These are phyloP conservation scores for Colletotrichum sidae DNA, from an alignment of 2,329 filamentous ascomycete species.

Conservation along the genomic window DNA sequence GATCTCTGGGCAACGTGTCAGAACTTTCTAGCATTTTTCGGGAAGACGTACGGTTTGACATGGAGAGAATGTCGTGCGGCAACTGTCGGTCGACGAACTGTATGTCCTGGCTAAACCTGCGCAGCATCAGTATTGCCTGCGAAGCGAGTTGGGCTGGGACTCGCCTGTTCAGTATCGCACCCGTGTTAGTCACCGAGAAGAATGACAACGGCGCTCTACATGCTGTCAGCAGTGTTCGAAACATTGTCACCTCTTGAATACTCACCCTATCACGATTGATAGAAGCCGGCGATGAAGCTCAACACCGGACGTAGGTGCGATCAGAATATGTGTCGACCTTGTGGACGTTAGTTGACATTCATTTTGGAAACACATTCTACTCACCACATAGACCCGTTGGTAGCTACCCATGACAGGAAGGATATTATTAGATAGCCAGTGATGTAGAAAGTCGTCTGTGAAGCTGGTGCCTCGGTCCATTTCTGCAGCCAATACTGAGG, in stretches of 20 bases:
- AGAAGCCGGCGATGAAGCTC: slow-evolving; percentile 26
- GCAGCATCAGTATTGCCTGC: neutral
- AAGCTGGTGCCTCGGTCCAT: slow-evolving; percentile 29
- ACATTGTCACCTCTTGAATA: neutral
- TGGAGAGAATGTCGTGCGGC: slow-evolving; percentile 14
- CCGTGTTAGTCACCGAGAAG: slow-evolving; percentile 40
- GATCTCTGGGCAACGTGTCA: neutral
- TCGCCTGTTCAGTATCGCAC: slow-evolving; percentile 37
- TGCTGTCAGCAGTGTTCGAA: neutral
- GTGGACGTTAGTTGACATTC: too few relatives aligned
- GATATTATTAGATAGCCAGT: slow-evolving; percentile 11
- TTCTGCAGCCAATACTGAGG: slow-evolving; percentile 31
- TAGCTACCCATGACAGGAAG: slow-evolving; percentile 13
- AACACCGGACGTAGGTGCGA: slow-evolving; percentile 13
- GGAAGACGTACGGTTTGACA: slow-evolving; percentile 17
- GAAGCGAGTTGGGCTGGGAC: neutral
- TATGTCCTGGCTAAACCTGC: slow-evolving; percentile 43
- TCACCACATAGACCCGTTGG: slow-evolving; percentile 24
- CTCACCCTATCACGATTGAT: slow-evolving; percentile 14
- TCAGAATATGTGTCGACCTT: slow-evolving; percentile 13
- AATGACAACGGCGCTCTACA: slow-evolving; percentile 33
- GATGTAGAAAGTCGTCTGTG: slow-evolving; percentile 16
- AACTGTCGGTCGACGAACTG: slow-evolving; percentile 40
- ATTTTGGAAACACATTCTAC: neutral
- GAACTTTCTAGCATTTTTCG: too few relatives aligned